Base-by-base conservation (phyloP, 179 eudicot genomes). In the Nepenthes alata region DNA sequence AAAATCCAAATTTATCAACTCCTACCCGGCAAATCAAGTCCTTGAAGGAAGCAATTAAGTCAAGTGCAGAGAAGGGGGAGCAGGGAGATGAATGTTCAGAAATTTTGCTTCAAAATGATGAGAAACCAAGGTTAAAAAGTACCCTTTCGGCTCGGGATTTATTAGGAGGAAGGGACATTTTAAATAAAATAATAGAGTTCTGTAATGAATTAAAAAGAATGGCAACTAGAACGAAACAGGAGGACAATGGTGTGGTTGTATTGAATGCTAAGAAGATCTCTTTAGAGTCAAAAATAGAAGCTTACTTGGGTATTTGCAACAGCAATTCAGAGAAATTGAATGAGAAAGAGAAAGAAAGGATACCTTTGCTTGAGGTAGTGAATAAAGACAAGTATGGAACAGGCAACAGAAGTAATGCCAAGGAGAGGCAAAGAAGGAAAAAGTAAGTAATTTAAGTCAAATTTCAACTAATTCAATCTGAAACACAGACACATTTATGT, bases 181-280 rank as follows among this genome's bases (percentile, higher is more conserved):
- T 91, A 37, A 81, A 67, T 54, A 89, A 81, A 66, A 81, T 91
- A 13, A 70, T 80, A 0, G 96, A 89, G 10, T 86, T 91, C 58
- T 89, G 96, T 72, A 80, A 60, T 10, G 98, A 91, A 62, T 64
- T 91, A 70, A 91, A 89, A 81, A 81, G 74, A 55, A 59, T 89
- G 83, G 81, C 91, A 16, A 66, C 41, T 15, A 72, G 71, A 67
- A 61, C 68, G 4, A 84, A 74, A 63, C 82, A 77, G 35, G 65
- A 69, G 44, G 86, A 78, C 35, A 67, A 66, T 54, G 62, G 15
- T 5, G 59, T 10, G 58, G 73, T 71, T 38, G 53, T 48, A 41
- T 41, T 56, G 58, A 51, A 56, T 47, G 59, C 13, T 13, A 59
- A 71, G 59, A 60, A 59, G 60, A 64, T 41, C 47, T 53, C 47